Base-by-base conservation (phyloP, 2,329 filamentous ascomycete genomes). In the Sclerotinia sclerotiorum region DNA sequence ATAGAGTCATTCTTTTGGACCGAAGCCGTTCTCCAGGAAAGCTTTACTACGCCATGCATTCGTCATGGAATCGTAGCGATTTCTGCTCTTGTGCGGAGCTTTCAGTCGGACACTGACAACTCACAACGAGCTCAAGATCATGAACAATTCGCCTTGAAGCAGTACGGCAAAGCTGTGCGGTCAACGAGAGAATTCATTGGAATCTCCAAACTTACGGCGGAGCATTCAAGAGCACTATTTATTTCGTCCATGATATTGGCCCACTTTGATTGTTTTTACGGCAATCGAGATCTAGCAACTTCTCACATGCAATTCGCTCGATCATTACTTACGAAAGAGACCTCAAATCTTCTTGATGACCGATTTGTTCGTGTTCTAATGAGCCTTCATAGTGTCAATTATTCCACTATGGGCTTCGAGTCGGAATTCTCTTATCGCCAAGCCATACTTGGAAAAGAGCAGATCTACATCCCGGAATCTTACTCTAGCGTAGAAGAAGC, bases 291-390 rank as follows among this genome's bases (percentile, higher is more conserved):
- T 70, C 85, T 87, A 72, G 86, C 86, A 63, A 87, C 88, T 57
- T 74, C 79, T 21, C 86, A 88, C 73, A 87, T 89, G 39, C 69
- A 70, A 7, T 74, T 70, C 51, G 74, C 70, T 13, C 70, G 73
- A n/a, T 81, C 21, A 74, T 44, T 74, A 32, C 54, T 68, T 35
- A 57, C 62, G 15, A 56, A 70, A 39, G 62, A 13, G 48, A 63
- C 27, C 76, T 61, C 60, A 8, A 67, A 68, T 21, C 78, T 7
- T 29, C 51, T 64, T 13, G 85, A 87, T 70, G 82, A 85, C 63
- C 85, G 87, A 71, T 80, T 88, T n/a, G 80, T 85, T 11, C 82
- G 84, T 62, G 86, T 88, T 80, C 88, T 88, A 72, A 87, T 84
- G 1, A 82, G 85, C 5, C 79, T 88, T 1, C 86, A 86, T 7